A percentile compares a stretch with the other conserved stretches of the same genome.
phyloP scores from a whole-genome alignment of 2,329 filamentous ascomycete genomes.

The Exophiala viscosa region DNA sequence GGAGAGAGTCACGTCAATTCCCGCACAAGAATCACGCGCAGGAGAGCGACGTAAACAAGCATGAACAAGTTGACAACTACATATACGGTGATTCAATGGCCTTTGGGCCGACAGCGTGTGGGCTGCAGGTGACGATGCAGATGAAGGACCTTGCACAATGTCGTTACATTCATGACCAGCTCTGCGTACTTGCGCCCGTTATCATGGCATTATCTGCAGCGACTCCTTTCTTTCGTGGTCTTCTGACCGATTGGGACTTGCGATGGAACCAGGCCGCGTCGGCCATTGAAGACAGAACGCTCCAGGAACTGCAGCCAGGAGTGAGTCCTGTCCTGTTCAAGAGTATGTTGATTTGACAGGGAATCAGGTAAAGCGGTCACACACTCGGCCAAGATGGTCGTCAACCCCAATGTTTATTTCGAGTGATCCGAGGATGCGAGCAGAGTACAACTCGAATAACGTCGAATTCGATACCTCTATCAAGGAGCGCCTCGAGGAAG shows the following conservation, averaged over 20 bases:
- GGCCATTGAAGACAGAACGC: conserved; percentile 85
- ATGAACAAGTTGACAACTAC: conserved; percentile 58
- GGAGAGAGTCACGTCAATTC: conserved; percentile 66
- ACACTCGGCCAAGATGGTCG: conserved; percentile 84
- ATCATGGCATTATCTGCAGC: conserved; percentile 87
- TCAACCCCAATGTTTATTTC: conserved; percentile 73
- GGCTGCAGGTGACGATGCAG: conserved; percentile 94
- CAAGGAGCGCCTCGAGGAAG: conserved; percentile 75
- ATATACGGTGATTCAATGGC: conserved; percentile 99
- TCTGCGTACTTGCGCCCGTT: conserved; percentile 88
- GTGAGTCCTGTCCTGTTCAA: conserved; percentile 71
- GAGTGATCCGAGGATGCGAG: conserved; percentile 80
- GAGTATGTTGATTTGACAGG: conserved; percentile 83
- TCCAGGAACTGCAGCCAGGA: conserved; percentile 69
- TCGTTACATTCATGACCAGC: conserved; percentile 85
- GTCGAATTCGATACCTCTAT: conserved; percentile 61
- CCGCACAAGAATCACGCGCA: not conserved
- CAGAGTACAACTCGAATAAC: conserved; percentile 38
- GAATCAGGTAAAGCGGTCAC: conserved; percentile 86
- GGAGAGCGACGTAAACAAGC: conserved; percentile 79
- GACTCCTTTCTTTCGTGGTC: conserved; percentile 94
- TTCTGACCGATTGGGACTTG: conserved; percentile 89
- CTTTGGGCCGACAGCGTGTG: conserved; percentile 97
- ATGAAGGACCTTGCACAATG: conserved; percentile 95
- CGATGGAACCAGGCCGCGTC: conserved; percentile 94